Base-by-base conservation (phyloP, 768 basidiomycete genomes). In the Phaffia australis region DNA sequence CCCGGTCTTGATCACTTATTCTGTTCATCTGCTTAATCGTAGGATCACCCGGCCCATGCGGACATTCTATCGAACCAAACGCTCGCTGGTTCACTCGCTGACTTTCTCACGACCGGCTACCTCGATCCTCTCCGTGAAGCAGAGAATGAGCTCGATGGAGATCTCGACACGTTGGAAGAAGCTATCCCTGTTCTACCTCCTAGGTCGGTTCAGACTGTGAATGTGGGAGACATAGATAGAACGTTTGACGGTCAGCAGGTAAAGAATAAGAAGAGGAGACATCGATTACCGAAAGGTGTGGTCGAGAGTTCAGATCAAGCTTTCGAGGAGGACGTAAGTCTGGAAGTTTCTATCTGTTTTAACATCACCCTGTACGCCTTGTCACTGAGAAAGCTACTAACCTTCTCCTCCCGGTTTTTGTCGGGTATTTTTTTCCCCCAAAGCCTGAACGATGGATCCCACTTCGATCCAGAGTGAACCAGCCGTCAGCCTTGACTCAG, bases 41-140 rank as follows among this genome's bases (percentile, higher is more conserved):
- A 91, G 90, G 79, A 85, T 72, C 86, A 88, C 30, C 87, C 93
- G 72, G 91, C 94, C 78, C 83, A 90, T 73, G 83, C 87, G 5
- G 91, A 93, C 74, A 84, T 93, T 73, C 79, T 86, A 49, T 89
- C 84, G 69, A 94, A 95, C 76, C 83, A 93, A 65, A 80, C 83
- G 65, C 89, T 91, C 5, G 81, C 89, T 1, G 84, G 88, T 73
- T 81, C 81, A 66, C 89, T 91, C 74, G 82, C 89, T 65, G 87
- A 90, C 73, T 95, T 94, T 78, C 82, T 89, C 75, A 83, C 60
- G 79, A 79, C 59, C 50, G 55, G 64, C 69, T 19, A 63, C 72
- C n/a, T 69, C 71, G 75, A 69, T 25, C 52, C 63, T n/a, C 66
- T 5, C 58, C 63, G 63, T 15, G 63, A 57, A n/a, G 60, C 54